phyloP scores from a whole-genome alignment of 805 yeast genomes.

The Lipomyces kockii region DNA sequence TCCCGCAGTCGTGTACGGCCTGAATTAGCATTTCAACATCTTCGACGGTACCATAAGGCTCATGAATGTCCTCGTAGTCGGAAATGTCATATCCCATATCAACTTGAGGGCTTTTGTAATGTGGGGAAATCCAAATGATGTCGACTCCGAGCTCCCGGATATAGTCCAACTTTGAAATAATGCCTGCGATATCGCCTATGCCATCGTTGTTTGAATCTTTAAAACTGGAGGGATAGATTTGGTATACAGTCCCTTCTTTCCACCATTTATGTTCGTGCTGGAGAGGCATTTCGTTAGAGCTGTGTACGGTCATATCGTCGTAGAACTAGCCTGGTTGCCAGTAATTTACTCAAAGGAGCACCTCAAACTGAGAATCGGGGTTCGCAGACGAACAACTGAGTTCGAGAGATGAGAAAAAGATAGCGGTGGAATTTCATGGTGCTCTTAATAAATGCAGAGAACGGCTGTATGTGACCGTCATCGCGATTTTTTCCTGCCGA shows the following conservation, averaged over 20 bases:
- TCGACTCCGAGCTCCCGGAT: constrained; percentile 56
- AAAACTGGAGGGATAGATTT: constrained; percentile 65
- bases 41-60: constrained; percentile 59
- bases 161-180: constrained; percentile 57
- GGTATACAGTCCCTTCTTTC: constrained; percentile 62
- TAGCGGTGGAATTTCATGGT: too few species aligned
- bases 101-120: constrained; percentile 62
- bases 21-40: constrained; percentile 56
- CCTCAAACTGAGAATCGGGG: too few species aligned
- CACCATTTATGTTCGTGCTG: constrained; percentile 47
- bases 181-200: constrained; percentile 60
- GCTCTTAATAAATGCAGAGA: too few species aligned
- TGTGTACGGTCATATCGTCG: too few species aligned
- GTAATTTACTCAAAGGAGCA: too few species aligned
- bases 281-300: not conserved
- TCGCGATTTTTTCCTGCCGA: too few species aligned
- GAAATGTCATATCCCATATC: constrained; percentile 69
- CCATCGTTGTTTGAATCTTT: constrained; percentile 66
- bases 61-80: constrained; percentile 58
- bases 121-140: constrained; percentile 63
- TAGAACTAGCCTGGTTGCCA: too few species aligned
- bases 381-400: too few species aligned
- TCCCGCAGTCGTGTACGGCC: constrained; percentile 55
- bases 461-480: too few species aligned
- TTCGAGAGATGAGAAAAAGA: too few species aligned